Base-by-base conservation (phyloP, 208 protist species). In the Tritrichomonas foetus region DNA sequence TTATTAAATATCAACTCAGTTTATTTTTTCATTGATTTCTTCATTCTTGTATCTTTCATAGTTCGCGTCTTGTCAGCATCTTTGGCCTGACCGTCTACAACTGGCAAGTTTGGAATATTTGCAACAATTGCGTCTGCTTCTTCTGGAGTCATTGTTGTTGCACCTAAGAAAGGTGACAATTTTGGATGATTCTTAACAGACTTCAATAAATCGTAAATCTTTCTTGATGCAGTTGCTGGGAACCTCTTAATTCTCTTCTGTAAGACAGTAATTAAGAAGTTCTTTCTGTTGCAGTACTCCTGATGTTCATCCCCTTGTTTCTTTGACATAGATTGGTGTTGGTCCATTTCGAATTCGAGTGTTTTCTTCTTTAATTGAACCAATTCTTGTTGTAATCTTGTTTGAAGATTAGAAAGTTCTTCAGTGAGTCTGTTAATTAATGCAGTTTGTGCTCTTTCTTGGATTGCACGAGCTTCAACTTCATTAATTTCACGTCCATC, bases 231-330 rank as follows among this genome's bases (percentile, higher is more conserved):
- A 53, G 74, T 84, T 20, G 9, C n/a, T 3, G 49, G 3, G 44
- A 84, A 84, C 53, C 74, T 84, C 53, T 33, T 44, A 53, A 84
- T 53, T 84, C 74, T 84, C 74, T 84, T 84, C 25, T 84, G 41
- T 8, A 84, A 44, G 22, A 84, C 74, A 53, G 74, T 53, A 53
- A 84, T 84, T n/a, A 84, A 84, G 25, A 84, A 84, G 1, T 11
- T 44, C 44, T 84, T 84, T n/a, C 3, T 84, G 25, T 33, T 84
- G n/a, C 27, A 33, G 25, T 39, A 84, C 8, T 84, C 36, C 3
- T 84, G 27, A 44, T 84, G 74, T 30, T 84, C 74, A 44, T 84
- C 74, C 16, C 74, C 44, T 44, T 84, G 74, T 44, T 84, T 84
- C 20, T 44, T 49, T 53, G 74, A 84, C n/a, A 33, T 33, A 25